A percentile compares a stretch with the other conserved stretches of the same genome.
These are phyloP conservation scores for Agrocybe praecox DNA, from an alignment of 768 basidiomycete species.

Conservation along the genomic window DNA sequence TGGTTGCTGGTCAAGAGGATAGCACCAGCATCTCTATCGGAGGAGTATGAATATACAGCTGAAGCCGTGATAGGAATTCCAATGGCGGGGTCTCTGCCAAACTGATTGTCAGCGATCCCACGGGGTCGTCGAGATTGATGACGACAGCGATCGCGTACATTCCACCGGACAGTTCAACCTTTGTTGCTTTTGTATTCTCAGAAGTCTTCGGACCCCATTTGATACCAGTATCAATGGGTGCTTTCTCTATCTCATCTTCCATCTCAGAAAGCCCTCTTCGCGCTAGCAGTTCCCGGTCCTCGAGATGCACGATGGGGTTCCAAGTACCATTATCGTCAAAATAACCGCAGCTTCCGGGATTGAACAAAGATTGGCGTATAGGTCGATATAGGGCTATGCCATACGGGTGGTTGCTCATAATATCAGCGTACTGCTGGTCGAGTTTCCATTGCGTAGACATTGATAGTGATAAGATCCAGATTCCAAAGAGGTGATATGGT, in stretches of 20 bases:
- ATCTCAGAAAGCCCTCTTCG: slow-evolving; percentile 14
- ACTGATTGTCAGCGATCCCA: slow-evolving; percentile 5
- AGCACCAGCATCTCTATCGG: slow-evolving; percentile 17
- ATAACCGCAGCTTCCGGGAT: slow-evolving; percentile 22
- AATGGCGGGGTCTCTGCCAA: slow-evolving; percentile 12
- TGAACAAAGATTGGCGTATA: slow-evolving; percentile 9
- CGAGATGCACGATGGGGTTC: slow-evolving; percentile 23
- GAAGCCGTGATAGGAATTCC: slow-evolving; percentile 22
- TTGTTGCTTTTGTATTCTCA: slow-evolving; percentile 11
- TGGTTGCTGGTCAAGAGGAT: slow-evolving; percentile 21
- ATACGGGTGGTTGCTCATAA: slow-evolving; percentile 25
- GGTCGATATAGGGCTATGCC: slow-evolving; percentile 25
- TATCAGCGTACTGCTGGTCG: slow-evolving; percentile 20
- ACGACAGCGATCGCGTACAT: slow-evolving; percentile 15
- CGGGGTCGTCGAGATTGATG: not conserved
- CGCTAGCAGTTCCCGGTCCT: slow-evolving; percentile 7
- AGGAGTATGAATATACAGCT: slow-evolving; percentile 21
- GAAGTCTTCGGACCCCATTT: slow-evolving; percentile 24
- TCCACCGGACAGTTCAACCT: slow-evolving; percentile 18
- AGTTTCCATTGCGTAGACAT: slow-evolving; percentile 14
- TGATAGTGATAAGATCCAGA: not conserved
- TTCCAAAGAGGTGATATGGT: not conserved
- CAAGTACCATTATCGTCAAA: slow-evolving; percentile 23
- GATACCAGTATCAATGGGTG: slow-evolving; percentile 20
- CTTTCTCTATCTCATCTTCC: slow-evolving; percentile 16